Conservation (phyloP, 2,329 filamentous ascomycete species). For the Aspergillus udagawae region DNA sequence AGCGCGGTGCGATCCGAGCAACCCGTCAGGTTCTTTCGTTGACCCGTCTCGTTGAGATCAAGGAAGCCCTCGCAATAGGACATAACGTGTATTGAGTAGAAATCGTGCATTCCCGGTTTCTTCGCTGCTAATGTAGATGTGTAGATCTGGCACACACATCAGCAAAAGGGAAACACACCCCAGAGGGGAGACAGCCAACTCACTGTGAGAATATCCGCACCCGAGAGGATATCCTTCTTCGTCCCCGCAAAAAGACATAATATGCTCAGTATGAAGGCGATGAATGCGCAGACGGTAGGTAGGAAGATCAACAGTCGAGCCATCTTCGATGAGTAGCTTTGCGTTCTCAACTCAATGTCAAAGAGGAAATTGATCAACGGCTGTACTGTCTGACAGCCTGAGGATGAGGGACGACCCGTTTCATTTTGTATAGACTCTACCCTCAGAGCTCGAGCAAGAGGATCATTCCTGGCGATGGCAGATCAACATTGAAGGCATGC, state of each 20-base stretch:
- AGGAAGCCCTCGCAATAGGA: conserved; percentile 54
- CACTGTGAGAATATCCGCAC: conserved; percentile 56
- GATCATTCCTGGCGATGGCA: background rate
- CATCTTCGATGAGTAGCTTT: conserved; percentile 7
- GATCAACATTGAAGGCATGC: background rate
- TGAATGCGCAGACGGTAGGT: conserved; percentile 49
- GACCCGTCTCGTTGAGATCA: conserved; percentile 11
- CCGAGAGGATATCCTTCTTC: conserved; percentile 53
- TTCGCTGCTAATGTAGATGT: conserved; percentile 35
- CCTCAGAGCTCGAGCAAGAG: background rate
- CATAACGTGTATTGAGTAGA: conserved; percentile 59
- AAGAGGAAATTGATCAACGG: background rate
- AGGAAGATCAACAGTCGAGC: conserved; percentile 31
- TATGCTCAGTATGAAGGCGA: conserved; percentile 55
- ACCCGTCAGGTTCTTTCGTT: conserved; percentile 47
- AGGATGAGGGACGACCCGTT: background rate
- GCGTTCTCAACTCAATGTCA: background rate
- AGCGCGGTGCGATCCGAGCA: conserved; percentile 53
- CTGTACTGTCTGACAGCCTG: background rate
- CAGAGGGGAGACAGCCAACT: conserved; percentile 18
- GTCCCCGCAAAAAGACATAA: conserved; percentile 60
- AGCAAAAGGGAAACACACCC: background rate
- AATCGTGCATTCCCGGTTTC: conserved; percentile 54
- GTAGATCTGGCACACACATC: conserved; percentile 26
- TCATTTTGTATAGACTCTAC: background rate